Percentiles rank a stretch among this genome's conserved stretches.
Conservation (phyloP, 73 alveolate genomes). For the Tetrahymena malaccensis region DNA sequence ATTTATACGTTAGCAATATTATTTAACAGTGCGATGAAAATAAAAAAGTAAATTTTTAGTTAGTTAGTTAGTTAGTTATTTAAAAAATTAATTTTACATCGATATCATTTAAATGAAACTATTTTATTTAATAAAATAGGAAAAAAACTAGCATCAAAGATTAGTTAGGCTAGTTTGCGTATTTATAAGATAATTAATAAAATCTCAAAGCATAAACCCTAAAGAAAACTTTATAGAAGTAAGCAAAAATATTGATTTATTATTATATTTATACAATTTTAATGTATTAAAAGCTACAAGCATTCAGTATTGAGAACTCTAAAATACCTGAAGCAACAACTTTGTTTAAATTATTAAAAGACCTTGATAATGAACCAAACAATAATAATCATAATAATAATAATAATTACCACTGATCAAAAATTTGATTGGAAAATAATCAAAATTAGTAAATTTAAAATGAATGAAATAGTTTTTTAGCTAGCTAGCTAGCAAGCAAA, state of each 20-base stretch:
- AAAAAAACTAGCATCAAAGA: not conserved
- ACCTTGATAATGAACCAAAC: not conserved
- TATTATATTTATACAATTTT: not conserved
- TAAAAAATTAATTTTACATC: no score
- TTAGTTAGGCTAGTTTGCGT: not conserved
- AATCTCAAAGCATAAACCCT: not conserved
- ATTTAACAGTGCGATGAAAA: not conserved
- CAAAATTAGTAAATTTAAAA: not conserved
- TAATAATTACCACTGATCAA: not conserved
- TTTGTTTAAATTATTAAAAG: not conserved
- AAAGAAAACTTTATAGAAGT: not conserved
- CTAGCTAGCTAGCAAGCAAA: no score
- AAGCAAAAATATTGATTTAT: not conserved
- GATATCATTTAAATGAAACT: no score
- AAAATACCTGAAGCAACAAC: not conserved
- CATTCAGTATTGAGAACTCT: not conserved
- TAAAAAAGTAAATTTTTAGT: not conserved
- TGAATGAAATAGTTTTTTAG: not conserved
- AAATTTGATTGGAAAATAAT: not conserved
- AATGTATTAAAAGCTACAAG: not conserved
- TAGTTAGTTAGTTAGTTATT: no score
- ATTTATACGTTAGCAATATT: not conserved
- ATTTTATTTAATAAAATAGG: not conserved
- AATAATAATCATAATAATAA: not conserved
- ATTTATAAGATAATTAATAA: not conserved